Evolutionary conservation across 2,329 filamentous ascomycete species (phyloP), one percentile per base, ranked within the genome.

Genomic region (Alternaria novae-zelandiae): DNA sequence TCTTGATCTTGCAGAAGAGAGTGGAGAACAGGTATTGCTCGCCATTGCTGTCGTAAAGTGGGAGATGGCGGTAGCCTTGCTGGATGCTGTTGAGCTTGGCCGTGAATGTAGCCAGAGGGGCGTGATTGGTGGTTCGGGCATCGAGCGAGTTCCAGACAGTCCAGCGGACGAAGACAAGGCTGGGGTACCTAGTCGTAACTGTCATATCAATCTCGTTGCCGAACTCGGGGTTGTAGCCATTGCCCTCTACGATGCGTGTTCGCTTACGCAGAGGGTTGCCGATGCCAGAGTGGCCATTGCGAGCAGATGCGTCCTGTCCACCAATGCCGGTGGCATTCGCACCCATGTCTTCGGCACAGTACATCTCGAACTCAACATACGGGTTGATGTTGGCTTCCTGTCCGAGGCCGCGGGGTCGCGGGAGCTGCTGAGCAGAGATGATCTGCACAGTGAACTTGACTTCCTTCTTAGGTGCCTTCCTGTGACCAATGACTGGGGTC

Each of bases 21-120:
- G 94, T 96, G 3, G 96, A 97, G 81, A 97, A 97, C 46, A 97
- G 86, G 78, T 96, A 98, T 72, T 94, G 93, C 72, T 97, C 94
- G 64, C 94, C 96, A 67, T 93, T 92, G 59, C 89, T 87, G 81
- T 98, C 94, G 79, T 93, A 91, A 15, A 99, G 86, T 11, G 95
- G 96, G 57, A 98, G 85, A 64, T 97, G 96, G 65, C 95, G 93
- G 80, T 96, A 98, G 26, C 96, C 96, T 80, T 96, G 90, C 77
- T 95, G 93, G 45, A 98, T 87, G 76, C 90, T 96, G 82, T 86
- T 90, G 55, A 98, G 89, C 82, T 98, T 98, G 66, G 93, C 94
- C 2, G 93, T 98, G 80, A 95, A 98, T 1, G 91, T 96, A 4
- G 93, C 96, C 61, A 97, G 86, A 21, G 93, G 84, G 81, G 79